Conservation (phyloP, 129 eudicot species). For the Cynara cardunculus region DNA sequence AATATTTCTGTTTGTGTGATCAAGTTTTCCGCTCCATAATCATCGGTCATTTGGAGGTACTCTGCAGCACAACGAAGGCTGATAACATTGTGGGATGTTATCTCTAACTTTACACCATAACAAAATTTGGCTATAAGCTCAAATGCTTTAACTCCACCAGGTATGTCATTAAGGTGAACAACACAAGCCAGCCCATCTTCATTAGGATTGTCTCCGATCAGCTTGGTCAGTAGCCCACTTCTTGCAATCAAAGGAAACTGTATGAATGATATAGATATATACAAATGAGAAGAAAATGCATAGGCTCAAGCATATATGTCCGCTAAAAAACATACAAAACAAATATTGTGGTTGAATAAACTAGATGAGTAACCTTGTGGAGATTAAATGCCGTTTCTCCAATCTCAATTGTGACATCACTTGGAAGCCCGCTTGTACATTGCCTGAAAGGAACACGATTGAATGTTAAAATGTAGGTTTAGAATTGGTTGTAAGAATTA, state of each 20-base stretch:
- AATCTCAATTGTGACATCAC: conserved; percentile 72
- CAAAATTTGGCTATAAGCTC: conserved; percentile 78
- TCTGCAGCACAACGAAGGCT: conserved; percentile 72
- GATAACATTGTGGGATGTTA: conserved; percentile 68
- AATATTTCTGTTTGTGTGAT: conserved; percentile 64
- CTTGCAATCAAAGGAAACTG: conserved; percentile 86
- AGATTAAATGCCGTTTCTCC: conserved; percentile 76
- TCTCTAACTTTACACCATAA: conserved; percentile 67
- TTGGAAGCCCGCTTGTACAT: conserved; percentile 76
- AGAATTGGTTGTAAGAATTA: not conserved
- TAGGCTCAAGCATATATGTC: not conserved
- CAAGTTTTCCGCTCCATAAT: conserved; percentile 73
- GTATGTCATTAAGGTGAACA: conserved; percentile 59
- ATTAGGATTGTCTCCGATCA: conserved; percentile 36
- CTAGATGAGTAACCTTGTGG: conserved; percentile 56
- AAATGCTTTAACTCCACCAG: conserved; percentile 83
- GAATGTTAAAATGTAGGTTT: not conserved
- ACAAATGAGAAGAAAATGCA: not conserved
- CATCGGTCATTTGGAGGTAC: conserved; percentile 77
- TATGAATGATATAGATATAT: not conserved
- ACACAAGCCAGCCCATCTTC: conserved; percentile 39
- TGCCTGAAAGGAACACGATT: conserved; percentile 41
- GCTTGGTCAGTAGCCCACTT: conserved; percentile 67
- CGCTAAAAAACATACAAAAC: not conserved
- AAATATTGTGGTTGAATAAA: not conserved